Evolutionary conservation across 2,329 filamentous ascomycete species (phyloP).

Genomic region (Coleophoma crateriformis): DNA sequence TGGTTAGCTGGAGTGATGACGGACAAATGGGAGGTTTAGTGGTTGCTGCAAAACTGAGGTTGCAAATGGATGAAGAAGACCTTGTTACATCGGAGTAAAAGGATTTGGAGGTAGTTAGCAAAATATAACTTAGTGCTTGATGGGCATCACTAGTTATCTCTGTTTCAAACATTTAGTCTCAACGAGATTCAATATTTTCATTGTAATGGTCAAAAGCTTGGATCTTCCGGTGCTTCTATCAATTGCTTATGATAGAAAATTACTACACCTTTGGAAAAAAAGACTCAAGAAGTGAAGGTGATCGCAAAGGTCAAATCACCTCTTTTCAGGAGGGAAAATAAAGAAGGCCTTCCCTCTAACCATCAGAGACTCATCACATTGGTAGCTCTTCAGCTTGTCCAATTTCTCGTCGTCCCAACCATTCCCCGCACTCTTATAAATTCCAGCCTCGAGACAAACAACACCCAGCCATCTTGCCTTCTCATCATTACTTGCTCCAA

Average conservation of each 20-base stretch:
- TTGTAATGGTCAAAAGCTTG: too few species aligned
- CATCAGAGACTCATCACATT: slow-evolving; percentile 1
- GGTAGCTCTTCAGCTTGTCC: slow-evolving; percentile 2
- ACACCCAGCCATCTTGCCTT: slow-evolving; percentile 6
- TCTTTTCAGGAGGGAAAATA: not conserved
- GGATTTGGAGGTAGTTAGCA: not conserved
- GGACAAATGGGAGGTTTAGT: slow-evolving; percentile 1
- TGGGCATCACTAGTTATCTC: not conserved
- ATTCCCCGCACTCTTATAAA: not conserved
- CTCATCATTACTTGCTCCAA: slow-evolving; percentile 5
- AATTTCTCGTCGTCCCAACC: slow-evolving; percentile 5
- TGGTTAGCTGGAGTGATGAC: not conserved
- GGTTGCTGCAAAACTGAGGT: not conserved
- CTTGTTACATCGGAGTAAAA: not conserved
- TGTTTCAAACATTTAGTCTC: not conserved
- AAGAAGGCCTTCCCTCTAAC: slow-evolving; percentile 5
- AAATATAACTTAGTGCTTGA: not conserved
- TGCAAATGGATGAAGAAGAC: not conserved
- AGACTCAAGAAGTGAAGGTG: too few species aligned
- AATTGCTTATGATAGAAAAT: too few species aligned
- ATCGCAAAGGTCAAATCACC: too few species aligned
- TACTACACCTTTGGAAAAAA: too few species aligned
- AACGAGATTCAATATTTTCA: not conserved
- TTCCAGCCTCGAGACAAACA: slow-evolving; percentile 3
- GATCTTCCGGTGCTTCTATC: too few species aligned